Percentiles rank a stretch among this genome's conserved stretches.
phyloP scores from a whole-genome alignment of 768 basidiomycete species.

The Tremella yokohamensis region DNA sequence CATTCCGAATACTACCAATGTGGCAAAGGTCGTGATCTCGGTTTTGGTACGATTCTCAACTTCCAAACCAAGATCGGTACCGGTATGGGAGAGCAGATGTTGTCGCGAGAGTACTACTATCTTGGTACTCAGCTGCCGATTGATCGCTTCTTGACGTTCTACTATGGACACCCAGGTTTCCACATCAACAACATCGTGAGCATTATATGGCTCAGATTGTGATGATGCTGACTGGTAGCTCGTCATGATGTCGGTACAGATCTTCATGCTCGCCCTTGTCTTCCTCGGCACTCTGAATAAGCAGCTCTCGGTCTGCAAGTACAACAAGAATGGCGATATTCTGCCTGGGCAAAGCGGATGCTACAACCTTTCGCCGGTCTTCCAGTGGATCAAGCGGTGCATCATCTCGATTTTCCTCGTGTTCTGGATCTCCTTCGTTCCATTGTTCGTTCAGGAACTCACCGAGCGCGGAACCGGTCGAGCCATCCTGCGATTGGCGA shows the following conservation, averaged over 20 bases:
- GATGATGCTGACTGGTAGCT: slow-evolving; percentile 50
- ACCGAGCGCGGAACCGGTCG: slow-evolving; percentile 91
- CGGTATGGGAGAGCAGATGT: slow-evolving; percentile 99
- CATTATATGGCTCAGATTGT: background rate
- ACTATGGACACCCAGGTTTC: slow-evolving; percentile 99
- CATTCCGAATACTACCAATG: slow-evolving; percentile 99
- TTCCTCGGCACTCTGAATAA: slow-evolving; percentile 91
- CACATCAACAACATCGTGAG: slow-evolving; percentile 93
- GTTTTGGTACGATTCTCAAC: slow-evolving; percentile 97
- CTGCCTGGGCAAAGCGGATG: slow-evolving; percentile 78
- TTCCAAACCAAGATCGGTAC: slow-evolving; percentile 99
- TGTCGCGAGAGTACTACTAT: slow-evolving; percentile 98
- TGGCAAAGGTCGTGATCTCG: slow-evolving; percentile 96
- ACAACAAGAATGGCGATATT: slow-evolving; percentile 67
- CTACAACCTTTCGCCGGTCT: slow-evolving; percentile 90
- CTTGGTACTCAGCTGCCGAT: slow-evolving; percentile 95
- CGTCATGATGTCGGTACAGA: slow-evolving; percentile 91
- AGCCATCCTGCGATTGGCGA: slow-evolving; percentile 83
- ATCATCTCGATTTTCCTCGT: slow-evolving; percentile 98
- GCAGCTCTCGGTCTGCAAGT: slow-evolving; percentile 72
- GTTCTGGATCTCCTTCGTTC: slow-evolving; percentile 94
- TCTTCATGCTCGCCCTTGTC: slow-evolving; percentile 90
- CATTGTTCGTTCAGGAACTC: slow-evolving; percentile 92
- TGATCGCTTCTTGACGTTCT: slow-evolving; percentile 98
- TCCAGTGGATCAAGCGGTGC: slow-evolving; percentile 90